Percentiles rank a stretch among this genome's conserved stretches.
phyloP scores from a whole-genome alignment of 169 alveolate species.

The Eimeria acervulina region DNA sequence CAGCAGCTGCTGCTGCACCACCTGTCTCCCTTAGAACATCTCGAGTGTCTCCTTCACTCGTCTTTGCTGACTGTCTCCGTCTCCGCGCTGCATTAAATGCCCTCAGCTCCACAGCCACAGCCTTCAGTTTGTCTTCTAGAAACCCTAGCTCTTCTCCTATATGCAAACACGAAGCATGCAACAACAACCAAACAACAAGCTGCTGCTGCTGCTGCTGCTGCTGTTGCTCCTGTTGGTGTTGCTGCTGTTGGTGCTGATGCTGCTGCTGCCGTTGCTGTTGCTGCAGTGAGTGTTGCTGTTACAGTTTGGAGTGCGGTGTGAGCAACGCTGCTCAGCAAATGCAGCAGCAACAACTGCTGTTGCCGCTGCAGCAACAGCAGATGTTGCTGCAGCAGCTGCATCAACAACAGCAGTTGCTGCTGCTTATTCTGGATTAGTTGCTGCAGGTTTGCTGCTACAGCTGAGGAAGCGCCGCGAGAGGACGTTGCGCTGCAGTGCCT shows the following conservation, averaged over 20 bases:
- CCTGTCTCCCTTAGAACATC: background rate
- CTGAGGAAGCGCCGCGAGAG: no score
- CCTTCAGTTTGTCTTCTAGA: slow-evolving; percentile 39
- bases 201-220: no score
- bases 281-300: background rate
- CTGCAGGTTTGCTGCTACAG: background rate
- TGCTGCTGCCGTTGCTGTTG: background rate
- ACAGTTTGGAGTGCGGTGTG: background rate
- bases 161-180: background rate
- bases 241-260: background rate
- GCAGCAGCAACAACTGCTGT: background rate
- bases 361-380: background rate
- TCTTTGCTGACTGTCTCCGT: background rate
- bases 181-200: no score
- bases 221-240: no score
- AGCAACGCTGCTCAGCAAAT: background rate
- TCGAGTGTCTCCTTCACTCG: background rate
- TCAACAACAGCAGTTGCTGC: background rate
- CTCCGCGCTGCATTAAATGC: slow-evolving; percentile 28
- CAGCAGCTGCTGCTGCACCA: background rate
- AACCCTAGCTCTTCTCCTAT: slow-evolving; percentile 29
- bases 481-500: background rate
- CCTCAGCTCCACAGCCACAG: slow-evolving; percentile 35
- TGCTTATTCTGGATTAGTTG: background rate
- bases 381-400: background rate